Base-by-base conservation (phyloP, 345 rosid species). In the Lepidium africanum region DNA sequence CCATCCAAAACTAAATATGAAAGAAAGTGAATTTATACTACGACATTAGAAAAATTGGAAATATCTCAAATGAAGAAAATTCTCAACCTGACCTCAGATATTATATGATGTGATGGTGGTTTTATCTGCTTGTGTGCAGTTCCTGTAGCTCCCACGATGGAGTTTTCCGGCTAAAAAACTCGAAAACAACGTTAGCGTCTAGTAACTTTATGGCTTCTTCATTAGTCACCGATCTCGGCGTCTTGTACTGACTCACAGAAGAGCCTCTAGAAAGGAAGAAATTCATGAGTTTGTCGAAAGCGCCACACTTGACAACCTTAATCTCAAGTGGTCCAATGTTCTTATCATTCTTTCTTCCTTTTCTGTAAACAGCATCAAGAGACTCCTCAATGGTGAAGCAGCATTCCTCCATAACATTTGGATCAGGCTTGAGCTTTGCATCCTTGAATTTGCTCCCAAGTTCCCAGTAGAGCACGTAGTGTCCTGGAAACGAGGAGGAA, bases 381-480 rank as follows among this genome's bases (percentile, higher is more conserved):
- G 83, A 77, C 61, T 87, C 91, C 78, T 92, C 98, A 2, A 92
- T 75, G 6, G 67, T 56, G 10, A 75, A 80, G 75, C 98, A 92
- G 59, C 98, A 89, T 58, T 86, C 71, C 63, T 87, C 92, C 89
- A 89, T 66, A 38, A 82, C 51, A 32, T 42, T 12, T 0, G 32
- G 57, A 47, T 87, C 67, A 0, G 79, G 85, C 42, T 84, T 80
- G 1, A 57, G 67, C 23, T 40, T 69, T 12, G 60, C 30, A 60
- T 69, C 36, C 65, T 75, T 75, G 60, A 62, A 6, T 61, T 75
- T 75, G 6, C 74, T 75, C 10, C 63, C 51, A 8, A 92, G 84
- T 71, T 92, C 98, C 95, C 96, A 92, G 36, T 83, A 89, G 16
- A 92, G 76, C n/a, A 92, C 95, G 27, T 92, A 92, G 67, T 87